A percentile compares a stretch with the other conserved stretches of the same genome.
Evolutionary conservation across 2,329 filamentous ascomycete genomes (phyloP).

Genomic region (Ceratocystis eucalypticola): DNA sequence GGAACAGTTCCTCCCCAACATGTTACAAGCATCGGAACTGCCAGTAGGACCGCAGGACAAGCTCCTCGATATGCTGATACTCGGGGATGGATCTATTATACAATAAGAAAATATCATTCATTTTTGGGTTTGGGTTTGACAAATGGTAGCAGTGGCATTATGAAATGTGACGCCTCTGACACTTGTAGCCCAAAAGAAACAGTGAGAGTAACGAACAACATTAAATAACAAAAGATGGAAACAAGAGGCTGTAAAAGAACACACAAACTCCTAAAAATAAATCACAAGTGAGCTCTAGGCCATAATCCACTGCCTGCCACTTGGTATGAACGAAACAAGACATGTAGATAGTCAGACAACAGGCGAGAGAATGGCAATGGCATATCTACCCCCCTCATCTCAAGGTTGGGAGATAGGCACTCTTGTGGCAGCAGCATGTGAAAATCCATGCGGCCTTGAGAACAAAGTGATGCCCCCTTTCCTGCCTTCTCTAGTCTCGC

Average conservation of each 20-base stretch:
- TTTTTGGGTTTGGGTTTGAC: not conserved
- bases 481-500: not conserved
- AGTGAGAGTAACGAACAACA: slow-evolving; percentile 3
- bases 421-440: not conserved
- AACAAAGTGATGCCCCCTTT: not conserved
- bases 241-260: slow-evolving; percentile 10
- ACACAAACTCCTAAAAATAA: slow-evolving; percentile 15
- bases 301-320: not conserved
- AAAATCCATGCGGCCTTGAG: not conserved
- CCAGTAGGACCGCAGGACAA: slow-evolving; percentile 14
- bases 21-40: slow-evolving; percentile 21
- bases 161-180: not conserved
- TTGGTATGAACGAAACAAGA: not conserved
- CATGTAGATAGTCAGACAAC: not conserved
- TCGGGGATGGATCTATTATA: slow-evolving; percentile 16
- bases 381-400: not conserved
- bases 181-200: slow-evolving; percentile 3
- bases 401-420: not conserved
- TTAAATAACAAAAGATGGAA: slow-evolving; percentile 18
- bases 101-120: not conserved
- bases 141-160: not conserved
- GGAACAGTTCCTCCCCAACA: slow-evolving; percentile 61
- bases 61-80: slow-evolving; percentile 9
- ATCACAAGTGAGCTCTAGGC: slow-evolving; percentile 8
- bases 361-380: not conserved